phyloP scores from a whole-genome alignment of 2,329 filamentous ascomycete species.

The Epichloe brachyelytri region DNA sequence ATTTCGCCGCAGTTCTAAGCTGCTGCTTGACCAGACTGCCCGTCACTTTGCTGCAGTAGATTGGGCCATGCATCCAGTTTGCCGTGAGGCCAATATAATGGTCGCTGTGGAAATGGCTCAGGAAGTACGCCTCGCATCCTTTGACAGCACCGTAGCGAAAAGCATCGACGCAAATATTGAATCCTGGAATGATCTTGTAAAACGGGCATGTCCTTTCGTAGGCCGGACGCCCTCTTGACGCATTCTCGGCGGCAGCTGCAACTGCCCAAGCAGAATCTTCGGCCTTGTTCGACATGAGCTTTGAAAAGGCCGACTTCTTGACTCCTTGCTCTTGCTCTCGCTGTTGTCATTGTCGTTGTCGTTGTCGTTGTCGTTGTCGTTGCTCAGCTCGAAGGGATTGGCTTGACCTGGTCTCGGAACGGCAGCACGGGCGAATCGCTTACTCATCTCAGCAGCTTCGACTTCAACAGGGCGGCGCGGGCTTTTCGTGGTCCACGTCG shows the following conservation, averaged over 20 bases:
- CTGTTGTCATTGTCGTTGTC: slow-evolving; percentile 22
- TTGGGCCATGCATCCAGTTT: slow-evolving; percentile 84
- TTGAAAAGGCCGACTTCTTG: slow-evolving; percentile 66
- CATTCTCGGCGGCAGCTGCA: slow-evolving; percentile 66
- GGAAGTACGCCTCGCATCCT: slow-evolving; percentile 86
- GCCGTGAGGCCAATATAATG: slow-evolving; percentile 88
- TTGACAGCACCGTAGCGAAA: slow-evolving; percentile 91
- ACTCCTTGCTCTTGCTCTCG: slow-evolving; percentile 15
- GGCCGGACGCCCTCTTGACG: slow-evolving; percentile 70
- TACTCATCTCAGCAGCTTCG: slow-evolving; percentile 30
- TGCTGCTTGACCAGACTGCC: slow-evolving; percentile 81
- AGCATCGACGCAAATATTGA: slow-evolving; percentile 88
- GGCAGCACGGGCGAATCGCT: slow-evolving; percentile 52
- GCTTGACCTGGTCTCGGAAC: slow-evolving; percentile 67
- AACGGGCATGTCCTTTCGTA: slow-evolving; percentile 91
- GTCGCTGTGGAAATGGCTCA: slow-evolving; percentile 96
- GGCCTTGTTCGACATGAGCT: slow-evolving; percentile 82
- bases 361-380: slow-evolving; percentile 18
- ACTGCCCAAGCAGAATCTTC: slow-evolving; percentile 84
- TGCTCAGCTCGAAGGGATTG: slow-evolving; percentile 53
- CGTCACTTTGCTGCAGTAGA: slow-evolving; percentile 91
- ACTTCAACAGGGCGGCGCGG: slow-evolving; percentile 13
- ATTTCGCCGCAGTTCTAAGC: slow-evolving; percentile 73
- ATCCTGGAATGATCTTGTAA: slow-evolving; percentile 93
- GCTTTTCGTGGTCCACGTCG: slow-evolving; percentile 10